Evolutionary conservation across 2,329 filamentous ascomycete genomes (phyloP), one percentile per base, ranked within the genome.

Genomic region (Colletotrichum limetticola): DNA sequence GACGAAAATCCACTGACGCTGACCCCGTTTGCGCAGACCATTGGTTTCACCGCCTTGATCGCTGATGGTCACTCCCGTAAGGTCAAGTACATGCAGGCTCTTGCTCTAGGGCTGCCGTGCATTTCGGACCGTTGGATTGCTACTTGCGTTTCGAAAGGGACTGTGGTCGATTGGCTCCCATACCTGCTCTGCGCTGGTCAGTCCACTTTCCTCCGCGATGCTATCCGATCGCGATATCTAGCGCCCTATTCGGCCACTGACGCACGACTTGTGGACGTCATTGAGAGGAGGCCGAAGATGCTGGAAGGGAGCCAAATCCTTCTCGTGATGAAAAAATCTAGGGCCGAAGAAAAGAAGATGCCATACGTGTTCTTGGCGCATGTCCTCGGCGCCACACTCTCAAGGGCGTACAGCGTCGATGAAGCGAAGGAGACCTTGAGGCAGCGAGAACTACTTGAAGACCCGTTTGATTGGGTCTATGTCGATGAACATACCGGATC

Each of bases 11-110:
- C 66, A 16, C 65, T 97, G 22, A 84, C 81, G 1, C 86, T 97
- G 0, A 90, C 85, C 1, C 76, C 85, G 12, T 81, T 85, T 26
- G 88, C 89, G 26, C 78, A 84, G 46, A 83, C 87, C 2, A 85
- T 91, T 1, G 92, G 94, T 0, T 98, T 99, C 79, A 91, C 94
- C 0, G 95, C 95, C 4, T 85, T 98, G 16, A 94, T 99, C 72
- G 93, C 95, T 0, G 94, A 98, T 78, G 90, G 91, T 5, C 93
- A 98, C 80, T 97, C 94, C 7, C 91, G 96, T 59, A 95, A 95
- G 75, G 90, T 92, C 62, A 99, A 98, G 80, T 98, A 97, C 81
- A 94, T 98, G 87, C 95, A 98, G 83, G 97, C 97, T 0, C 89
- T 99, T 2, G 95, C 97, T 0, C 89, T 99, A 0, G 95, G 94